Base-by-base conservation (phyloP, 139 green algal genomes). In the Micromonas commoda region DNA sequence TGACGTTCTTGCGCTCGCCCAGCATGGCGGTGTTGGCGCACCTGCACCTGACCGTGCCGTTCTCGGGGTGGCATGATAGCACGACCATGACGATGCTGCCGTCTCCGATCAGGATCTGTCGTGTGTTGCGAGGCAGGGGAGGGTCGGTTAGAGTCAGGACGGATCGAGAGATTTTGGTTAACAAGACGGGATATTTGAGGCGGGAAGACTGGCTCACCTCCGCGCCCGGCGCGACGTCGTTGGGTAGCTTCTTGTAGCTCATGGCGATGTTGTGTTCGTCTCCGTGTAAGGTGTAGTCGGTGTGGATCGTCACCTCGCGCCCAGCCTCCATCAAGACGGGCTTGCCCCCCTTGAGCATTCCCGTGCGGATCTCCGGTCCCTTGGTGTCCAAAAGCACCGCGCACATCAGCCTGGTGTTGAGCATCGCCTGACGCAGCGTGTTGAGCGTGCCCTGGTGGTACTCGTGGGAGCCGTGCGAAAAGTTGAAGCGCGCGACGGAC, bases 401-500 rank as follows among this genome's bases (percentile, higher is more conserved):
- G 2, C 54, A 65, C 54, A 65, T 65, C 28, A 65, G 2, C 29
- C 64, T 20, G 23, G 64, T 80, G 20, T 63, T 57, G 31, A 28
- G 54, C 33, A n/a, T 39, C 9, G 61, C 81, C 71, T 80, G 74
- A 31, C 74, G 45, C 31, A 82, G 64, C 31, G 64, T 26, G 39
- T 83, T 69, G 20, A 86, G 61, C 35, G 78, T 73, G 73, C 90
- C 81, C 71, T 78, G 65, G 72, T 93, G 89, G 5, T 64, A 76
- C 32, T 88, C 87, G 80, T 95, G 90, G 20, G 78, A 83, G 35
- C 90, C 90, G 77, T 95, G 90, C 28, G 85, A 91, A 82, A 95
- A 95, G 85, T 95, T 95, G 82, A 95, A 91, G 31, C 90, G 85
- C 5, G 87, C 87, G 38, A 95, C 84, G 71, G 76, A 82, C 81